Conservation (phyloP, 495 filamentous ascomycete genomes). For the Penicillium ucsense region DNA sequence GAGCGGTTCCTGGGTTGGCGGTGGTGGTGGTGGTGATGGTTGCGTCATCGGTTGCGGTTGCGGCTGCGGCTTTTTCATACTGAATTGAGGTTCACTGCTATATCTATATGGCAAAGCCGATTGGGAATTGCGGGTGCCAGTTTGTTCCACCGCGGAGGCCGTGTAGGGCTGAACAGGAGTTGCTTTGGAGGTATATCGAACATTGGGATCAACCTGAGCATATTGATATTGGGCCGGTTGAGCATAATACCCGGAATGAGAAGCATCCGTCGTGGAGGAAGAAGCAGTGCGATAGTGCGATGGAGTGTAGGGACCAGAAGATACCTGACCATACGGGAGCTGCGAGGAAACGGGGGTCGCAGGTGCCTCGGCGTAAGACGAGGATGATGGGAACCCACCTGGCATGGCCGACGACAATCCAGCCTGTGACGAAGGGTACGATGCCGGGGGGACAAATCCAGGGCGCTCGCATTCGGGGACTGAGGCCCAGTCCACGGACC, state of each 20-base stretch:
- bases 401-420: constrained; percentile 23
- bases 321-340: constrained; percentile 10
- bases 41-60: constrained; percentile 5
- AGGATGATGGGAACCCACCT: constrained; percentile 27
- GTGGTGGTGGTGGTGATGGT: constrained; percentile 12
- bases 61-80: constrained; percentile 2
- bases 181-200: constrained; percentile 35
- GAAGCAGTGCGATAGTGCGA: constrained; percentile 22
- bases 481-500: constrained; percentile 25
- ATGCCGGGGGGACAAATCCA: constrained; percentile 30
- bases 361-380: constrained; percentile 13
- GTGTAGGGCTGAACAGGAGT: constrained; percentile 16
- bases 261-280: constrained; percentile 16
- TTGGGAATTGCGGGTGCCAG: constrained; percentile 8
- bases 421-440: constrained; percentile 25
- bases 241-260: constrained; percentile 1
- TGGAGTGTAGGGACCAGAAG: constrained; percentile 8
- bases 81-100: constrained; percentile 11
- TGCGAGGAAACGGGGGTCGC: constrained; percentile 12
- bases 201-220: constrained; percentile 31
- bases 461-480: constrained; percentile 33
- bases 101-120: constrained; percentile 14
- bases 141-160: constrained; percentile 15
- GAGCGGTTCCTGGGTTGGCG: constrained; percentile 4
- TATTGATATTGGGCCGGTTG: not conserved